Conservation (phyloP, 2,329 filamentous ascomycete species). For the Truncatella angustata region DNA sequence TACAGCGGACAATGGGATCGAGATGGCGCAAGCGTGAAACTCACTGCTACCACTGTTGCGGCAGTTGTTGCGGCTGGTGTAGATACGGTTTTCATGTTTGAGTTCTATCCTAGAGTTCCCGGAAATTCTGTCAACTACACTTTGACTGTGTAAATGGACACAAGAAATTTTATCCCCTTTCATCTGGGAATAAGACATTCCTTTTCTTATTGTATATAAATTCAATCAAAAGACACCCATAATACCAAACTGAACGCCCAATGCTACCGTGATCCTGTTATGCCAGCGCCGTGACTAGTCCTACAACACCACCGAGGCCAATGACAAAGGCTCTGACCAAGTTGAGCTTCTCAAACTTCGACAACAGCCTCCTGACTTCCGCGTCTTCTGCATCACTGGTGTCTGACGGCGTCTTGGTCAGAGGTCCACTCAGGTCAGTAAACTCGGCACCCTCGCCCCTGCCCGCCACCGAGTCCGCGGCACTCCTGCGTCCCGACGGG, state of each 20-base stretch:
- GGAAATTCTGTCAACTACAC: slow-evolving; percentile 45
- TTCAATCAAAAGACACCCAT: too few species aligned
- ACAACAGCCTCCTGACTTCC: background rate
- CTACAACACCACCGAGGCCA: background rate
- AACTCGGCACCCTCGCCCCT: slow-evolving; percentile 3
- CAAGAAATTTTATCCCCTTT: too few species aligned
- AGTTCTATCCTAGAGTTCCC: slow-evolving; percentile 51
- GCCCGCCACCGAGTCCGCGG: slow-evolving; percentile 1
- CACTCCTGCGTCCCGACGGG: background rate
- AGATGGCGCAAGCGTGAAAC: slow-evolving; percentile 42
- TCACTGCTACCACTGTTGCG: slow-evolving; percentile 43
- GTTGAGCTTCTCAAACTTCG: background rate
- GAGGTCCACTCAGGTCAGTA: background rate
- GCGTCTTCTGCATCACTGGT: background rate
- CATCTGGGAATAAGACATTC: too few species aligned
- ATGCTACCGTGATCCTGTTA: background rate
- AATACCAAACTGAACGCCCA: background rate
- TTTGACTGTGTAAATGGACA: slow-evolving; percentile 4
- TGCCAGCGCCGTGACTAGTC: background rate
- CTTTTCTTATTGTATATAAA: too few species aligned
- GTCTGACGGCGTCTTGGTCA: background rate
- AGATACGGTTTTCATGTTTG: slow-evolving; percentile 48
- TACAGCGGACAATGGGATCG: slow-evolving; percentile 51
- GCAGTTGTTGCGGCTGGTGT: slow-evolving; percentile 43
- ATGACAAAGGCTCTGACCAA: background rate